Percentiles rank a stretch among this genome's conserved stretches.
Evolutionary conservation across 2,329 filamentous ascomycete genomes (phyloP).

Genomic region (Fusarium sterilihyphosum): DNA sequence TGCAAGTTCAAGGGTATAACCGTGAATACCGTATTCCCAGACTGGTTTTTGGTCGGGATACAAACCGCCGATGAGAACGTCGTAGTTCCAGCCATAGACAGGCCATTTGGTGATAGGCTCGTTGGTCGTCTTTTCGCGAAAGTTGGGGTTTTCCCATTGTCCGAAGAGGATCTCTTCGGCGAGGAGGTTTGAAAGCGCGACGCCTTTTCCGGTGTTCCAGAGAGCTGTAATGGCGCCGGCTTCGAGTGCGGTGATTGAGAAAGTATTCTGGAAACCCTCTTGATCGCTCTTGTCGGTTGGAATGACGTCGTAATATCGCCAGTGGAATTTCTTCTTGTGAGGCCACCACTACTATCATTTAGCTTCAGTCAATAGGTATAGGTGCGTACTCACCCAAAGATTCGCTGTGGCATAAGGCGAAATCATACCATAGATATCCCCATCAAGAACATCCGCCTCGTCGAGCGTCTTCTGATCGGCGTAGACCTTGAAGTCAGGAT

Average conservation of each 20-base stretch:
- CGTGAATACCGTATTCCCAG: neutral
- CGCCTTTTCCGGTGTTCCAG: neutral
- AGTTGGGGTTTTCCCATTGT: constrained; percentile 6
- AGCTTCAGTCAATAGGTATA: too few relatives aligned
- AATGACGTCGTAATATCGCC: neutral
- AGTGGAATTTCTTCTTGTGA: constrained; percentile 13
- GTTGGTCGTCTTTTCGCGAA: constrained; percentile 1
- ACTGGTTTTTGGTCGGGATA: neutral
- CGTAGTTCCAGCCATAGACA: constrained; percentile 1
- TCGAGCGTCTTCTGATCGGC: neutral
- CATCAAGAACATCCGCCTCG: neutral
- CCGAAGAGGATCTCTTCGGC: neutral
- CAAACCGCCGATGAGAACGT: constrained; percentile 1
- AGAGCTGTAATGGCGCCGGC: neutral
- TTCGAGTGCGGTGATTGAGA: neutral
- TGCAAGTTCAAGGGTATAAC: neutral
- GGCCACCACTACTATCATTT: neutral
- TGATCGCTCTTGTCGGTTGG: neutral
- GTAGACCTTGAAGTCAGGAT: constrained; percentile 8
- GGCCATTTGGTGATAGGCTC: neutral
- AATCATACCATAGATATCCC: constrained; percentile 3
- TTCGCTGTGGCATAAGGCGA: neutral
- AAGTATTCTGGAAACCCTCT: constrained; percentile 3
- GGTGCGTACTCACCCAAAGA: neutral
- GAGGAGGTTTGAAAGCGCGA: neutral